Evolutionary conservation across 805 yeast species (phyloP).

Genomic region (Candida stauntonica): DNA sequence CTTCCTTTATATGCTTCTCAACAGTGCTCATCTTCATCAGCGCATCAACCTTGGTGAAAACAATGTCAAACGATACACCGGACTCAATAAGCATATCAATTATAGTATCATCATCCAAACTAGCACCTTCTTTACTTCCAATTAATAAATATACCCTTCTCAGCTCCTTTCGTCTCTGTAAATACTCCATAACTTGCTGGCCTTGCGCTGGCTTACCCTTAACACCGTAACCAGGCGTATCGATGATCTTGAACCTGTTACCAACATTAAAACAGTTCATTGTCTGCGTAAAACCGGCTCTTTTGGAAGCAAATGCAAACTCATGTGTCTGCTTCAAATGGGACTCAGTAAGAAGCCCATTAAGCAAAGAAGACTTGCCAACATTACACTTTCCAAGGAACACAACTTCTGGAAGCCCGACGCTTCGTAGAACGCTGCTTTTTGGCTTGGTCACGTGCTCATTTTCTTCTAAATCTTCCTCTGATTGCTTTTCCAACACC

Average conservation of each 20-base stretch:
- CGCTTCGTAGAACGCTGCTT: constrained; percentile 5
- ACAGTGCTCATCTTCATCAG: constrained; percentile 36
- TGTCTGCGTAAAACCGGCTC: constrained; percentile 55
- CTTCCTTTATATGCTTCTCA: constrained; percentile 34
- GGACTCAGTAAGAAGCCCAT: constrained; percentile 47
- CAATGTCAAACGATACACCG: constrained; percentile 69
- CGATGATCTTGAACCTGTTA: constrained; percentile 61
- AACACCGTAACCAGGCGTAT: constrained; percentile 88
- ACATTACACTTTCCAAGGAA: constrained; percentile 81
- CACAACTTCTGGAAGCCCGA: constrained; percentile 64
- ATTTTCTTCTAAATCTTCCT: constrained; percentile 14
- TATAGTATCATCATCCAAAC: constrained; percentile 50
- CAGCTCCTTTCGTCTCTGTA: constrained; percentile 49
- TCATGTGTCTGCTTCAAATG: constrained; percentile 26
- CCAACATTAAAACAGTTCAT: constrained; percentile 70
- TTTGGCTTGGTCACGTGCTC: constrained; percentile 3
- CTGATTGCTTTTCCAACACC: constrained; percentile 9
- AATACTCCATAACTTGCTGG: constrained; percentile 56
- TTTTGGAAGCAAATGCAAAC: constrained; percentile 50
- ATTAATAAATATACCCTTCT: constrained; percentile 57
- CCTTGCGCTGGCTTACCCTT: constrained; percentile 69
- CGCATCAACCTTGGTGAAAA: constrained; percentile 74
- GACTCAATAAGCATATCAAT: constrained; percentile 43
- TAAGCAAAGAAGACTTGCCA: constrained; percentile 78
- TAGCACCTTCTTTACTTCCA: constrained; percentile 57